phyloP scores from a whole-genome alignment of 1,139 yeast genomes.

The Eremothecium gossypii region DNA sequence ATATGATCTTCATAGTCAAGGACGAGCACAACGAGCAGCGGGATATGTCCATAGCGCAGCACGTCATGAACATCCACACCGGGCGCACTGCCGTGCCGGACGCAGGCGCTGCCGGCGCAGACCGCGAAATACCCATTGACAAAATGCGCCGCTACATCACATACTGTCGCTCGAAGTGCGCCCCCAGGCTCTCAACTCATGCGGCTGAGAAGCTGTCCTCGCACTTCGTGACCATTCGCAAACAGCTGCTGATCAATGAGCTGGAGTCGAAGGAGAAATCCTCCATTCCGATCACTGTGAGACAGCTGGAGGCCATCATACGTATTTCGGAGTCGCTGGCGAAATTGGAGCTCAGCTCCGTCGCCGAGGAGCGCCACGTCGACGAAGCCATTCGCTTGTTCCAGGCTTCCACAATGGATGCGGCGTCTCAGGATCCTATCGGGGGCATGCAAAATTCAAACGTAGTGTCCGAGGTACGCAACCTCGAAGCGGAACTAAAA shows the following conservation, averaged over 20 bases:
- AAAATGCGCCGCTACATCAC: conserved; percentile 88
- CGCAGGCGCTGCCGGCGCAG: conserved; percentile 34
- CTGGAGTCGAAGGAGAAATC: conserved; percentile 79
- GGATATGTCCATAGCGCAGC: conserved; percentile 86
- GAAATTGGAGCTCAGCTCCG: conserved; percentile 70
- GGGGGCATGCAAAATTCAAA: conserved; percentile 41
- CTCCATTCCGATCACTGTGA: conserved; percentile 91
- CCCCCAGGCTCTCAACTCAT: conserved; percentile 82
- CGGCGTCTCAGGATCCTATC: conserved; percentile 69
- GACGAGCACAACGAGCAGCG: conserved; percentile 85
- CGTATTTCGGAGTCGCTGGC: conserved; percentile 95
- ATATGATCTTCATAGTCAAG: conserved; percentile 94
- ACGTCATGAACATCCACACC: conserved; percentile 91
- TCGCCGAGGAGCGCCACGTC: conserved; percentile 83
- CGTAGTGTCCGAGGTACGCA: conserved; percentile 59
- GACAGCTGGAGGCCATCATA: conserved; percentile 95
- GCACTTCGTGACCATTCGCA: conserved; percentile 85
- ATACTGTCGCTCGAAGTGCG: conserved; percentile 82
- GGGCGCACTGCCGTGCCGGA: conserved; percentile 51
- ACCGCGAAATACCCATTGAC: conserved; percentile 68
- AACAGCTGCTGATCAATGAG: conserved; percentile 74
- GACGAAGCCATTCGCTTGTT: conserved; percentile 92
- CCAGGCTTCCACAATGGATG: conserved; percentile 96
- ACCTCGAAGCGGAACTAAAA: conserved; percentile 76
- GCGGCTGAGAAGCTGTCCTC: conserved; percentile 92